These are phyloP conservation scores for Myrica gale DNA, from an alignment of 306 rosid species.

Conservation along the genomic window DNA sequence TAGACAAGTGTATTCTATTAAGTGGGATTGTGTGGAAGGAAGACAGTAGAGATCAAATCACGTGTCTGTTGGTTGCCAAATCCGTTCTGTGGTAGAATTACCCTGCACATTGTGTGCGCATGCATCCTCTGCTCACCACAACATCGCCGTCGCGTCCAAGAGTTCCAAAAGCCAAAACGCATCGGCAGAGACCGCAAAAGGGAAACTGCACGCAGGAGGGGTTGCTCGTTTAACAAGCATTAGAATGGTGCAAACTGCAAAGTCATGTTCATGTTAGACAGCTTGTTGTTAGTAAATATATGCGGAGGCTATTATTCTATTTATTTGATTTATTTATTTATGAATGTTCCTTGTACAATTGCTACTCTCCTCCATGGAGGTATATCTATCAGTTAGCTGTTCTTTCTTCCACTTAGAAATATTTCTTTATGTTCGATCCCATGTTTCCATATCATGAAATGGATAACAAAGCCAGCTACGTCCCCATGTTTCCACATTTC, in stretches of 20 bases:
- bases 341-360: neutral
- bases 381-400: neutral
- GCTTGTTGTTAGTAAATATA: neutral
- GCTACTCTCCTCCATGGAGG: neutral
- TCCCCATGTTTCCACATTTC: neutral
- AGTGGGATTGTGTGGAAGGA: conserved; percentile 1
- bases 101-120: neutral
- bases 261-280: neutral
- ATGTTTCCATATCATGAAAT: neutral
- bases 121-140: neutral
- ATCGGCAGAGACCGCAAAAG: neutral
- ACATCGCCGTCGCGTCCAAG: neutral
- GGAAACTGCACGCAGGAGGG: neutral
- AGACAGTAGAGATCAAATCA: neutral
- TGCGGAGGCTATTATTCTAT: neutral
- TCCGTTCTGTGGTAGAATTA: neutral
- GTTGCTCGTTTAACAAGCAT: neutral
- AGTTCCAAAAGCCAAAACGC: neutral
- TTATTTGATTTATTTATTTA: neutral
- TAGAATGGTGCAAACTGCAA: neutral
- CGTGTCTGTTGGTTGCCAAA: neutral
- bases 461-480: neutral
- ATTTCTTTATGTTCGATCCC: neutral
- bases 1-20: conserved; percentile 11
- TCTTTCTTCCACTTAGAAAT: neutral